A percentile compares a stretch with the other conserved stretches of the same genome.
Conservation (phyloP, 495 filamentous ascomycete genomes). For the Lasiosphaeria miniovina region DNA sequence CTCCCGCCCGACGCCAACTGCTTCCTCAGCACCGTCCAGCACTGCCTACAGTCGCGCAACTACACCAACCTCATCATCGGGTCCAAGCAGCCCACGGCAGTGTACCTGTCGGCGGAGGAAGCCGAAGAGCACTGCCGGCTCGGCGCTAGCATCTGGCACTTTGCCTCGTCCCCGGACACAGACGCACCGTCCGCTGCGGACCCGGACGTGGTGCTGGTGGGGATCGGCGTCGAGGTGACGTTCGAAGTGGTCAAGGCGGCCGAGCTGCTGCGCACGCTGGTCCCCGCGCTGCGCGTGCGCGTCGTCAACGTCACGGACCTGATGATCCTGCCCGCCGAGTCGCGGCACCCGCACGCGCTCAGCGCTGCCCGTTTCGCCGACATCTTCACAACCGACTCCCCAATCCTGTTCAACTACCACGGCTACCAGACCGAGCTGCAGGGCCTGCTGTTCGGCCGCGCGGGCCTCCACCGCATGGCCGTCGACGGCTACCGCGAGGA, state of each 20-base stretch:
- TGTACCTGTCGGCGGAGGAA: slow-evolving; percentile 63
- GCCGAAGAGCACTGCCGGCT: slow-evolving; percentile 63
- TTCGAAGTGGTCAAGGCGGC: slow-evolving; percentile 69
- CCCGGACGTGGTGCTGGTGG: slow-evolving; percentile 67
- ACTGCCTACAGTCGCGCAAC: slow-evolving; percentile 62
- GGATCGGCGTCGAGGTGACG: slow-evolving; percentile 68
- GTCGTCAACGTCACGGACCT: slow-evolving; percentile 74
- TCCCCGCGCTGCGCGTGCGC: slow-evolving; percentile 56
- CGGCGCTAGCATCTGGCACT: slow-evolving; percentile 65
- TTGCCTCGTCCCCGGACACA: slow-evolving; percentile 39
- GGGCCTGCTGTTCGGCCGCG: slow-evolving; percentile 62
- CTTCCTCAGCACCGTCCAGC: slow-evolving; percentile 62
- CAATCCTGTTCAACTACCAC: slow-evolving; percentile 71
- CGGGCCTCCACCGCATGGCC: slow-evolving; percentile 46
- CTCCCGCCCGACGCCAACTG: slow-evolving; percentile 75
- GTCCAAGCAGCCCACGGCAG: slow-evolving; percentile 67
- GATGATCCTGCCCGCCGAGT: slow-evolving; percentile 61
- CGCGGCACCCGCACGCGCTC: slow-evolving; percentile 61
- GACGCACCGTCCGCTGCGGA: slow-evolving; percentile 24
- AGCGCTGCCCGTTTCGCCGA: slow-evolving; percentile 50
- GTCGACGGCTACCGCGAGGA: slow-evolving; percentile 69
- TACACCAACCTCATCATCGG: slow-evolving; percentile 74
- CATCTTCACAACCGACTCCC: slow-evolving; percentile 59
- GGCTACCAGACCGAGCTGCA: slow-evolving; percentile 63
- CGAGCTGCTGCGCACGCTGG: slow-evolving; percentile 50